Conservation (phyloP, 1,284 basidiomycete species). For the Peniophora sp. region DNA sequence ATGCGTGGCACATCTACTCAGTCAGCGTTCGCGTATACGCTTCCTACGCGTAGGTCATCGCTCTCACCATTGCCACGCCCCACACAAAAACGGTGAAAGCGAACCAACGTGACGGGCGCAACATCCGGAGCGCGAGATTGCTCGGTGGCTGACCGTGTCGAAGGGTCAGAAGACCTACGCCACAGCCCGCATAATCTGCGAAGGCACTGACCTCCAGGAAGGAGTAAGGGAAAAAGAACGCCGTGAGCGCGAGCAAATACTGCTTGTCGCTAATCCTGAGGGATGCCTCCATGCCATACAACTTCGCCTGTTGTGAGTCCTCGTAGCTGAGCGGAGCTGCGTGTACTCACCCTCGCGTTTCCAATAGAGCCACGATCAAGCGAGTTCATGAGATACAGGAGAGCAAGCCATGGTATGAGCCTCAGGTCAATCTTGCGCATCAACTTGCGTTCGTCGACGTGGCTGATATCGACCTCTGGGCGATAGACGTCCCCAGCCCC, state of each 20-base stretch:
- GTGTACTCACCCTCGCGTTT: slow-evolving; percentile 55
- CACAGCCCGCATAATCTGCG: background rate
- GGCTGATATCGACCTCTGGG: slow-evolving; percentile 42
- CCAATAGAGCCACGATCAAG: slow-evolving; percentile 77
- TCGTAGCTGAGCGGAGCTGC: too few relatives aligned
- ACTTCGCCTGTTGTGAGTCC: slow-evolving; percentile 23
- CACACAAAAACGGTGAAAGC: slow-evolving; percentile 25
- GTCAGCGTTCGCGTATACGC: background rate
- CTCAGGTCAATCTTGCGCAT: slow-evolving; percentile 58
- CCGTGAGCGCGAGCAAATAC: slow-evolving; percentile 56
- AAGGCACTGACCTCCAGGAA: slow-evolving; percentile 41
- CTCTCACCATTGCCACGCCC: slow-evolving; percentile 22
- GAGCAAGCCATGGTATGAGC: slow-evolving; percentile 63
- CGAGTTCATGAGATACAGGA: slow-evolving; percentile 71
- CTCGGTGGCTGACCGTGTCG: slow-evolving; percentile 21
- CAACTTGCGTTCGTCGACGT: slow-evolving; percentile 54
- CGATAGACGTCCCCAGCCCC: slow-evolving; percentile 29
- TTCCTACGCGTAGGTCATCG: background rate
- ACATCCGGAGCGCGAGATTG: slow-evolving; percentile 28
- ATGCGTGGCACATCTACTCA: slow-evolving; percentile 21
- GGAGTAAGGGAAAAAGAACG: slow-evolving; percentile 60
- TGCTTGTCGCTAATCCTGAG: slow-evolving; percentile 54
- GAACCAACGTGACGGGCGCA: slow-evolving; percentile 33
- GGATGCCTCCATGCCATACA: slow-evolving; percentile 47
- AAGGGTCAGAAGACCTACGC: background rate